Percentiles rank a stretch among this genome's conserved stretches.
phyloP scores from a whole-genome alignment of 345 rosid species.

The Salix dunnii region DNA sequence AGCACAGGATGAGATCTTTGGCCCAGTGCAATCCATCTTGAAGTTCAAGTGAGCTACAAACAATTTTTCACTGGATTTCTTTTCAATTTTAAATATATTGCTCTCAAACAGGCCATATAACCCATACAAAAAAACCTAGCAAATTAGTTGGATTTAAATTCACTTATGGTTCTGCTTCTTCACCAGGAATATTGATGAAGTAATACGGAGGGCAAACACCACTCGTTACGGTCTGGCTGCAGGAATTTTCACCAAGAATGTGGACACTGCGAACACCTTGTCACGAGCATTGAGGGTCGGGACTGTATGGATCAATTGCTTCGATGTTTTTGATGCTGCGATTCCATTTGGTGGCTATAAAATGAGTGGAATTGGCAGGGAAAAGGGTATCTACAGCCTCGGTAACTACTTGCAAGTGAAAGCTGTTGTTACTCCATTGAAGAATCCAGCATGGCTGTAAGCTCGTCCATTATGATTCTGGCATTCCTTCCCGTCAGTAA shows the following conservation, averaged over 20 bases:
- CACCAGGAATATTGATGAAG: constrained; percentile 71
- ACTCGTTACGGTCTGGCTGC: constrained; percentile 69
- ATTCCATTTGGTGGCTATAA: constrained; percentile 94
- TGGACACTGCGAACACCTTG: constrained; percentile 74
- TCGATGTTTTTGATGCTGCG: constrained; percentile 64
- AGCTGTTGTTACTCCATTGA: constrained; percentile 77
- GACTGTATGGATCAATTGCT: constrained; percentile 80
- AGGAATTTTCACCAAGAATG: constrained; percentile 67
- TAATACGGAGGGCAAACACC: constrained; percentile 60
- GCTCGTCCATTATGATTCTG: background rate
- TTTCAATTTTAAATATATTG: no score
- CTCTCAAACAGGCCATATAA: background rate
- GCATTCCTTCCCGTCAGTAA: background rate
- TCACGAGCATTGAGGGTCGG: constrained; percentile 67
- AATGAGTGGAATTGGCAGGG: constrained; percentile 90
- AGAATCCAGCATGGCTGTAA: constrained; percentile 84
- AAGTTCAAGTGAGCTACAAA: constrained; percentile 66
- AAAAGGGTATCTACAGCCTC: constrained; percentile 80
- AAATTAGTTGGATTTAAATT: background rate
- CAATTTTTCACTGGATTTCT: background rate
- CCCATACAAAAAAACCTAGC: background rate
- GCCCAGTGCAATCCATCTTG: constrained; percentile 84
- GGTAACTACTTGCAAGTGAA: constrained; percentile 79
- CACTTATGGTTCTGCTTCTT: background rate
- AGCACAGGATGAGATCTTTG: constrained; percentile 86